Evolutionary conservation across 352 stramenopile genomes (phyloP).

Genomic region (Peronospora destructor): DNA sequence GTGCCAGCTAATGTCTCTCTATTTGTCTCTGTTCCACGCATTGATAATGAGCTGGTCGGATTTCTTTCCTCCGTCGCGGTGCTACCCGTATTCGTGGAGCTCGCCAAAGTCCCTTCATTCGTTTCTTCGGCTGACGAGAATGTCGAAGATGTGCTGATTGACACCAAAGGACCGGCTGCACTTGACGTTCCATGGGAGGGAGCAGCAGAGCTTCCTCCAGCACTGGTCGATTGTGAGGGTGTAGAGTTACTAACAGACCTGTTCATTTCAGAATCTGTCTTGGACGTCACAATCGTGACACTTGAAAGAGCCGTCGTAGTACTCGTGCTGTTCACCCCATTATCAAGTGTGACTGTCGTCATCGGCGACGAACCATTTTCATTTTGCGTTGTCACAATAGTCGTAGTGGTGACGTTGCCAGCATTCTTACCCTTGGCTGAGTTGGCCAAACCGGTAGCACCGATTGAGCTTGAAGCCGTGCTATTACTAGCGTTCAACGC

Average conservation of each 20-base stretch:
- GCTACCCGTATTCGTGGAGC: slow-evolving; percentile 2
- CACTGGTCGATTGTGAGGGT: slow-evolving; percentile 2
- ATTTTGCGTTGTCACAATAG: slow-evolving; percentile 10
- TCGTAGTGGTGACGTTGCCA: slow-evolving; percentile 13
- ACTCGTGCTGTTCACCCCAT: slow-evolving; percentile 15
- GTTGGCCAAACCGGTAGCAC: slow-evolving; percentile 7
- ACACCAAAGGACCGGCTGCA: slow-evolving; percentile 4
- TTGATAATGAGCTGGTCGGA: slow-evolving; percentile 8
- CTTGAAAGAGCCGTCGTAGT: slow-evolving; percentile 12
- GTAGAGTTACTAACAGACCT: slow-evolving; percentile 14
- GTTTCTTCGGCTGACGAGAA: slow-evolving; percentile 10
- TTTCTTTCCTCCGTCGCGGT: too few species aligned
- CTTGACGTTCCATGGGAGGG: slow-evolving; percentile 5
- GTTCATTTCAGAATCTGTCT: slow-evolving; percentile 14
- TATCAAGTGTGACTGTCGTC: slow-evolving; percentile 16
- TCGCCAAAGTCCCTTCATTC: slow-evolving; percentile 7
- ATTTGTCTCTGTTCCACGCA: slow-evolving; percentile 3
- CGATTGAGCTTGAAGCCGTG: slow-evolving; percentile 4
- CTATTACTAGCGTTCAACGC: slow-evolving; percentile 6
- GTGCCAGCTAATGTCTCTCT: not conserved
- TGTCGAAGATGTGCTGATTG: slow-evolving; percentile 7
- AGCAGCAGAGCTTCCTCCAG: slow-evolving; percentile 2
- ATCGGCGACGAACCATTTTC: slow-evolving; percentile 10
- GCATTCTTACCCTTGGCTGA: slow-evolving; percentile 1
- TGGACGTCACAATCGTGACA: slow-evolving; percentile 18